These are phyloP conservation scores for Ascobolus immersus DNA, from an alignment of 495 filamentous ascomycete species.

Conservation along the genomic window DNA sequence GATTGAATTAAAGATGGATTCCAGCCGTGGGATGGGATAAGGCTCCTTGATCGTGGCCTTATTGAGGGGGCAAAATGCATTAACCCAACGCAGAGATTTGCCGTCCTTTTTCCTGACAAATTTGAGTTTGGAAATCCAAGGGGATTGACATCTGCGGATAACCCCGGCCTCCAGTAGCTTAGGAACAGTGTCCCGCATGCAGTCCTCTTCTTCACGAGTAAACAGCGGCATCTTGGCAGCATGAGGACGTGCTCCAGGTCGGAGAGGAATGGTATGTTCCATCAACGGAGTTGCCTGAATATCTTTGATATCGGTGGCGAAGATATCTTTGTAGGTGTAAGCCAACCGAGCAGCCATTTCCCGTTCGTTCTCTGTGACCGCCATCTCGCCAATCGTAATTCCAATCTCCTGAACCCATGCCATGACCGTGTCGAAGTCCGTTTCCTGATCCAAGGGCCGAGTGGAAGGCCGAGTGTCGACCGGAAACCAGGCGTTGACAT, in stretches of 20 bases:
- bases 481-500: no score
- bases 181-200: neutral
- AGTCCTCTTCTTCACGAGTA: neutral
- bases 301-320: neutral
- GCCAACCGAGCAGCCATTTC: neutral
- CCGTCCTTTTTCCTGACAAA: neutral
- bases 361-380: neutral
- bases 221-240: neutral
- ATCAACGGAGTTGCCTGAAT: neutral
- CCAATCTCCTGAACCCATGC: neutral
- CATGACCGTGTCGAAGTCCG: no score
- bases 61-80: neutral
- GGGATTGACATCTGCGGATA: neutral
- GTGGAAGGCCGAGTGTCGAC: no score
- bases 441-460: no score
- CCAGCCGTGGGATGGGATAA: neutral
- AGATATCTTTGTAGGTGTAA: neutral
- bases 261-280: neutral
- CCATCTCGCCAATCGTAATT: neutral
- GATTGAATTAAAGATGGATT: neutral
- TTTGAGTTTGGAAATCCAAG: neutral
- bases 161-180: neutral
- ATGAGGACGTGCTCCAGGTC: neutral
- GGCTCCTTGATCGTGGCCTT: neutral
- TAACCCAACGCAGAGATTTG: neutral